phyloP scores from a whole-genome alignment of 2,329 filamentous ascomycete species.

The Aspergillus sp. region DNA sequence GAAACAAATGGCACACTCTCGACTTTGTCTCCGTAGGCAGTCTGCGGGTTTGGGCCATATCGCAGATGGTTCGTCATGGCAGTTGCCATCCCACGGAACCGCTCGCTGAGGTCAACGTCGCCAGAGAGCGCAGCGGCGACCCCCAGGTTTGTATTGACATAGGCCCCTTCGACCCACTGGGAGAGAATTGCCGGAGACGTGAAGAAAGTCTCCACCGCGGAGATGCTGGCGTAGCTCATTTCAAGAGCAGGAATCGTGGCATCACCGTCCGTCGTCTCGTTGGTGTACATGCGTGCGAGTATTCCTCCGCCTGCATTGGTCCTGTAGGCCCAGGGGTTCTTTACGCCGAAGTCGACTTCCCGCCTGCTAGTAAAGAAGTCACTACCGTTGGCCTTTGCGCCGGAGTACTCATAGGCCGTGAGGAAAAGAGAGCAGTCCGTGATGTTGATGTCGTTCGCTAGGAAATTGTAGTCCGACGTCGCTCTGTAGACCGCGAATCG shows the following conservation, averaged over 20 bases:
- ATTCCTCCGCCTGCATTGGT: no score
- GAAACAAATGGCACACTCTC: slow-evolving; percentile 12
- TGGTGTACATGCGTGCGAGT: neutral
- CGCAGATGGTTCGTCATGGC: slow-evolving; percentile 16
- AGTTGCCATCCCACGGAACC: slow-evolving; percentile 16
- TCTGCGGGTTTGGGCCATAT: slow-evolving; percentile 10
- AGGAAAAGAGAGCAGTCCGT: slow-evolving; percentile 17
- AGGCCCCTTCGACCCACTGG: slow-evolving; percentile 6
- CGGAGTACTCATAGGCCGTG: slow-evolving; percentile 13
- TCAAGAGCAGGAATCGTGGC: neutral
- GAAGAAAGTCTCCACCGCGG: slow-evolving; percentile 6
- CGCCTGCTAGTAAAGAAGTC: slow-evolving; percentile 5
- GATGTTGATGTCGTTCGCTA: slow-evolving; percentile 8
- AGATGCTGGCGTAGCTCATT: neutral
- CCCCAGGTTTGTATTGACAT: slow-evolving; percentile 7
- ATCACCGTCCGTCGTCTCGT: neutral
- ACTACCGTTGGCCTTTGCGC: slow-evolving; percentile 12
- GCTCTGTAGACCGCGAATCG: slow-evolving; percentile 15
- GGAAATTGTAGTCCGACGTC: slow-evolving; percentile 8
- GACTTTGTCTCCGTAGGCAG: slow-evolving; percentile 10
- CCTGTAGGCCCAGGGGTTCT: slow-evolving; percentile 10
- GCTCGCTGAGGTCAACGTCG: slow-evolving; percentile 6
- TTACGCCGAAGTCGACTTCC: slow-evolving; percentile 13
- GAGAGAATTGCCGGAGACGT: slow-evolving; percentile 6
- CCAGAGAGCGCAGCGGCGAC: slow-evolving; percentile 8